Evolutionary conservation across 2,329 filamentous ascomycete species (phyloP), one percentile per base, ranked within the genome.

Genomic region (Leptoxyphium fumago): DNA sequence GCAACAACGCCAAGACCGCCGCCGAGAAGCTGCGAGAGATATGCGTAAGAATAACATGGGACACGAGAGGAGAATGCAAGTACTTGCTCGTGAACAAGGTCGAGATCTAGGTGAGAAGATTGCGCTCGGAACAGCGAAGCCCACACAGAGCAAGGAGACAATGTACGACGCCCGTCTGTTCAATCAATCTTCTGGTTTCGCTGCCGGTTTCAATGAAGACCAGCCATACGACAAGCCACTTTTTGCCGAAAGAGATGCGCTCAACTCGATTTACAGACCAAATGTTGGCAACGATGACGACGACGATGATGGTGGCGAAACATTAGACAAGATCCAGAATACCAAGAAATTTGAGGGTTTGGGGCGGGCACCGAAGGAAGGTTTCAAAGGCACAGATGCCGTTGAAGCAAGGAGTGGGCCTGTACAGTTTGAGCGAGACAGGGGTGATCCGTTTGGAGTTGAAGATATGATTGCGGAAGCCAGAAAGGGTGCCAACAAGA

Each of bases 111-210:
- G 84, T 1, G 91, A 98, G 61, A 96, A 95, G 69, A 84, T 98
- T 29, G 91, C 91, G 1, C 74, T 98, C 5, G 91, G 91, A 2
- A 68, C 96, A 41, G 91, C 91, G 5, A 98, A 96, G 64, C 91
- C 91, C 2, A 95, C 91, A 3, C 83, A 91, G 60, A 84, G 80
- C 42, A 82, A 82, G 44, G 91, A 98, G 63, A 80, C 84, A 18
- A 96, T 96, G 91, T 98, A 93, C 68, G 91, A 98, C 66, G 93
- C 87, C 2, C 75, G 91, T 36, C 67, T 98, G 28, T 98, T 98
- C 67, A 95, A 96, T 65, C 86, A 94, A 65, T 82, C 80, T 5
- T 88, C 83, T 54, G 91, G 91, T 0, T 93, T 98, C 60, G 82
- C 87, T 53, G 55, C 58, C 5, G 91, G 89, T 0, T 87, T 95